A percentile compares a stretch with the other conserved stretches of the same genome.
Evolutionary conservation across 805 yeast species (phyloP).

Genomic region (Scheffersomyces lignosus): DNA sequence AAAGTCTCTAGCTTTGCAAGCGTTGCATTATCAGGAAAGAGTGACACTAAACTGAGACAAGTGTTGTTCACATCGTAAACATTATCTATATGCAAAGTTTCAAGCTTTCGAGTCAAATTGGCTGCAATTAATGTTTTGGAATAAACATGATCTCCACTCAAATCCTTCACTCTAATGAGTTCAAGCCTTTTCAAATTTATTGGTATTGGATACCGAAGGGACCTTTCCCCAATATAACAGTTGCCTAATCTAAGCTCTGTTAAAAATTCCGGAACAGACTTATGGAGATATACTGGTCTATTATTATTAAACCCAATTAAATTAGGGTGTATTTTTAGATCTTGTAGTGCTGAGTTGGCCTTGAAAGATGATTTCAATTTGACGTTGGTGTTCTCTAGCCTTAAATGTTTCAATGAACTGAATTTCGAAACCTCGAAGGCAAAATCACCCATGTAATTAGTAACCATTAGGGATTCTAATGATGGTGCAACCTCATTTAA

Average conservation of each 20-base stretch:
- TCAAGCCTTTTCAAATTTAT: no score
- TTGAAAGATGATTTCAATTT: constrained; percentile 5
- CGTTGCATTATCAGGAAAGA: no score
- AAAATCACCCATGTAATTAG: constrained; percentile 12
- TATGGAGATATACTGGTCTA: constrained; percentile 7
- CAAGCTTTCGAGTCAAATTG: no score
- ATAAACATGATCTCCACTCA: no score
- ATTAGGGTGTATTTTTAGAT: constrained; percentile 15
- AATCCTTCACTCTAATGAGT: no score
- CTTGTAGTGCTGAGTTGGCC: constrained; percentile 1
- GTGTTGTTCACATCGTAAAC: no score
- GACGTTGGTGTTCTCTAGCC: constrained; percentile 18
- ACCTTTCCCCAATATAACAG: constrained; percentile 3
- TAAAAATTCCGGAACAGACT: constrained; percentile 12
- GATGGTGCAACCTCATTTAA: background rate
- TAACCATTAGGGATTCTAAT: constrained; percentile 4
- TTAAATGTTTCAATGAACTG: constrained; percentile 11
- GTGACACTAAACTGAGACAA: no score
- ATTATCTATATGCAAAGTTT: no score
- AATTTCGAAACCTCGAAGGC: constrained; percentile 10
- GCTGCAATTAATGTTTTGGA: no score
- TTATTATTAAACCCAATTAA: constrained; percentile 12
- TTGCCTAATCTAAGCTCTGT: constrained; percentile 11
- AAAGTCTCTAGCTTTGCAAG: no score
- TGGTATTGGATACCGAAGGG: background rate